These are phyloP conservation scores for Leucosporidium yakuticum DNA, from an alignment of 768 basidiomycete species.

Conservation along the genomic window DNA sequence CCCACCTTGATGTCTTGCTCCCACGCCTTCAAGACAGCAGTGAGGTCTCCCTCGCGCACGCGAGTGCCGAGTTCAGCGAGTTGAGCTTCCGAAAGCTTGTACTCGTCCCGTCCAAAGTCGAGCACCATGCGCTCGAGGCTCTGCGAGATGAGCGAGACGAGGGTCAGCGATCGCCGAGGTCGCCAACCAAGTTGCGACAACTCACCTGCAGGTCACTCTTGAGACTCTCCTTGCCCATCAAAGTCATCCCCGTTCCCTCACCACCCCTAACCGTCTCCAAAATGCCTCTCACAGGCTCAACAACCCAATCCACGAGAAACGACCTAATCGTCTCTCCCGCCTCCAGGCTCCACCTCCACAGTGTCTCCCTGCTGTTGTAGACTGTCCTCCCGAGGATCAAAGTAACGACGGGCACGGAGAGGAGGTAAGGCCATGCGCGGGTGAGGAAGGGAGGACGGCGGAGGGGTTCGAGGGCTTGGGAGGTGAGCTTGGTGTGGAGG, in stretches of 20 bases:
- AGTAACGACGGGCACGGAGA: conserved; percentile 66
- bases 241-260: conserved; percentile 57
- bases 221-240: conserved; percentile 75
- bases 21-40: conserved; percentile 76
- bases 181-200: background rate
- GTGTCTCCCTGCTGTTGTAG: conserved; percentile 57
- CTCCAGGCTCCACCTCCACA: conserved; percentile 57
- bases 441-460: conserved; percentile 62
- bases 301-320: conserved; percentile 74
- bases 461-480: conserved; percentile 48
- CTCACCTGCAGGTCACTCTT: conserved; percentile 72
- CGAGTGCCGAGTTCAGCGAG: conserved; percentile 60
- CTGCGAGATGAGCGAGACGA: conserved; percentile 45
- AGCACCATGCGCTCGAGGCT: conserved; percentile 89
- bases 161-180: background rate
- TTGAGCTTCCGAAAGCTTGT: conserved; percentile 59
- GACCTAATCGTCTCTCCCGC: conserved; percentile 60
- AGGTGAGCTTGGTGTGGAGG: conserved; percentile 40
- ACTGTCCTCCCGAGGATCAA: conserved; percentile 52
- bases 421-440: conserved; percentile 71
- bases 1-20: conserved; percentile 77
- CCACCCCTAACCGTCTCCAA: conserved; percentile 75
- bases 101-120: conserved; percentile 72
- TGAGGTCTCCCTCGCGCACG: conserved; percentile 74
- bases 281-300: conserved; percentile 78